A percentile compares a stretch with the other conserved stretches of the same genome.
phyloP scores from a whole-genome alignment of 1,284 basidiomycete genomes.

The Pholiota adiposa region DNA sequence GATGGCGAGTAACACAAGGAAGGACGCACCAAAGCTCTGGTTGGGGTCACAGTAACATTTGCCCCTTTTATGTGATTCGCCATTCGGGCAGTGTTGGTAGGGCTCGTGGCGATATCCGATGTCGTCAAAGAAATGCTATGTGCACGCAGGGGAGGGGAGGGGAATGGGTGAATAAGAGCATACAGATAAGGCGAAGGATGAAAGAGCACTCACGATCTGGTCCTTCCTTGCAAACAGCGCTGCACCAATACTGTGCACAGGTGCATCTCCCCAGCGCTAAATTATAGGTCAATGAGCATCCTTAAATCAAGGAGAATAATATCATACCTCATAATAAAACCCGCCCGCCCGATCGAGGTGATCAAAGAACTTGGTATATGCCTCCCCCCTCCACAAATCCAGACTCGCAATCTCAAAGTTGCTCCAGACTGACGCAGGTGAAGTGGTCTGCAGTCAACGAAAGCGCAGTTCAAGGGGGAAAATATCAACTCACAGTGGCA shows the following conservation, averaged over 20 bases:
- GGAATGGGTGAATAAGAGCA: constrained; percentile 9
- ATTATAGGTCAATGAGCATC: background rate
- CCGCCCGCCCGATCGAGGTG: constrained; percentile 84
- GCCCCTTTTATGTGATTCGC: constrained; percentile 56
- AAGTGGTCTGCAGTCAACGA: too few relatives aligned
- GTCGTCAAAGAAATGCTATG: constrained; percentile 78
- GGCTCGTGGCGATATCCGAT: constrained; percentile 76
- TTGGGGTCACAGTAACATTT: constrained; percentile 69
- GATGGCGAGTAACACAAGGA: too few relatives aligned
- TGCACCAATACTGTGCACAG: constrained; percentile 87
- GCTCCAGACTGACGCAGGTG: constrained; percentile 70
- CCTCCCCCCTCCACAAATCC: constrained; percentile 82
- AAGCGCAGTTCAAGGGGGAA: too few relatives aligned
- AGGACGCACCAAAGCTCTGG: constrained; percentile 68
- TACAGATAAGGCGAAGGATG: background rate
- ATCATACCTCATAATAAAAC: constrained; percentile 83
- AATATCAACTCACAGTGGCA: constrained; percentile 77
- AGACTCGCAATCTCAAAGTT: constrained; percentile 91
- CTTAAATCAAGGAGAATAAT: constrained; percentile 9
- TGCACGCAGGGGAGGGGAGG: constrained; percentile 1
- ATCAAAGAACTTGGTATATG: constrained; percentile 87
- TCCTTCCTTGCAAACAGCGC: constrained; percentile 81
- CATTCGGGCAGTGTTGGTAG: constrained; percentile 79
- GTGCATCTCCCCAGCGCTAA: constrained; percentile 90
- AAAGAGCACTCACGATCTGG: constrained; percentile 56